Conservation (phyloP, 139 green algal species). For the Chlorella ohadii region DNA sequence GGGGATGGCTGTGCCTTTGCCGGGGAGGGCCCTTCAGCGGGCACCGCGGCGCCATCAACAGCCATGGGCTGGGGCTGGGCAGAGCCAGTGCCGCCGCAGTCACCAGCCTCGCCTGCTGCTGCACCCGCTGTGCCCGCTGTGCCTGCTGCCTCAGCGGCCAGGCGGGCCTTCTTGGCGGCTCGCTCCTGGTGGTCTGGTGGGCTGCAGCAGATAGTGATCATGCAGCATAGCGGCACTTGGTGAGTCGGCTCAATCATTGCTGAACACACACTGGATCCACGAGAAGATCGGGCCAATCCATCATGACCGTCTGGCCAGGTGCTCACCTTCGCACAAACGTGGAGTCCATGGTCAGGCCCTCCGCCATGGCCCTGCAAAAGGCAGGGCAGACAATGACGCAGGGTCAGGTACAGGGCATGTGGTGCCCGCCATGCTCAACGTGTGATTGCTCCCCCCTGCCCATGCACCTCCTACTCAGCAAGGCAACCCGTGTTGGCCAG, state of each 20-base stretch:
- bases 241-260: too few species aligned
- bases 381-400: too few species aligned
- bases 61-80: background rate
- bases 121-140: background rate
- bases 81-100: background rate
- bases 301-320: too few species aligned
- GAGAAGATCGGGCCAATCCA: too few species aligned
- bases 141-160: background rate
- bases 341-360: conserved; percentile 7
- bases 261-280: too few species aligned
- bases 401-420: background rate
- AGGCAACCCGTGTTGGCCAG: too few species aligned
- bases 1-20: background rate
- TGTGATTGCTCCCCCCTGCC: too few species aligned
- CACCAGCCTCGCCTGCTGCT: background rate
- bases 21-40: background rate
- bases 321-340: conserved; percentile 1
- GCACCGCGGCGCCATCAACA: background rate
- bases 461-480: too few species aligned
- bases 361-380: background rate
- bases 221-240: too few species aligned
- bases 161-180: background rate
- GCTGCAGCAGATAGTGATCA: background rate
- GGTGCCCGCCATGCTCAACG: too few species aligned
- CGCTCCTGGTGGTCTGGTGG: background rate